Evolutionary conservation across 1,284 basidiomycete genomes (phyloP), one percentile per base, ranked within the genome.

Genomic region (Malassezia furfur): DNA sequence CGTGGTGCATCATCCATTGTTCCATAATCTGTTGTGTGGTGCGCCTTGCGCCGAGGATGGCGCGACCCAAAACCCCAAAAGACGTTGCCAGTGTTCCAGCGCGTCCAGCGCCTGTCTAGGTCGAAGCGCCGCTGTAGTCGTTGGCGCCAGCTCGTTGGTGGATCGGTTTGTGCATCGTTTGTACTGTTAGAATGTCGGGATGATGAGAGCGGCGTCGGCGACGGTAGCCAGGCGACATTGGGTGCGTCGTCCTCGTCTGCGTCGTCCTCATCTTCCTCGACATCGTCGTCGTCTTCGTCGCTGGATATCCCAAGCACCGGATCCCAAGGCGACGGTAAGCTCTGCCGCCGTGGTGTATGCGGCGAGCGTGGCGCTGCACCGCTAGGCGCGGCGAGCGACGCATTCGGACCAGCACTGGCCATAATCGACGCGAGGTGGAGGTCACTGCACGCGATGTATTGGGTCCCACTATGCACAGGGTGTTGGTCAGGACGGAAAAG

Each of bases 61-160:
- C 39, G 44, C n/a, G 35, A 28, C 19, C 37, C 34, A 25, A 52
- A 48, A 15, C 55, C 55, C 55, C 55, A 57, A 14, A 57, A 57
- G 14, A 57, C 35, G 41, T 57, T 57, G 6, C 55, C 55, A 6
- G 12, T 6, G 12, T 25, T 9, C 25, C 14, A 14, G 6, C 8
- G 28, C 15, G 41, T 1, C 41, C 41, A 44, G 17, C 25, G 28
- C 28, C 2, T 2, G 41, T 17, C 25, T 4, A 31, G 30, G 5
- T 17, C 10, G 12, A 44, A 44, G 28, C 41, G 39, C 39, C 8
- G 12, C 10, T 4, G 9, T 8, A 37, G 36, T 12, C 15, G 14
- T 12, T 37, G 15, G 36, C 15, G n/a, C 36, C n/a, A 15, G n/a
- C 36, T 37, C n/a, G 15, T 28, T 28, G 25, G 25, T 3, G 25